A percentile compares a stretch with the other conserved stretches of the same genome.
phyloP scores from a whole-genome alignment of 768 basidiomycete species.

The Boletus sp. region DNA sequence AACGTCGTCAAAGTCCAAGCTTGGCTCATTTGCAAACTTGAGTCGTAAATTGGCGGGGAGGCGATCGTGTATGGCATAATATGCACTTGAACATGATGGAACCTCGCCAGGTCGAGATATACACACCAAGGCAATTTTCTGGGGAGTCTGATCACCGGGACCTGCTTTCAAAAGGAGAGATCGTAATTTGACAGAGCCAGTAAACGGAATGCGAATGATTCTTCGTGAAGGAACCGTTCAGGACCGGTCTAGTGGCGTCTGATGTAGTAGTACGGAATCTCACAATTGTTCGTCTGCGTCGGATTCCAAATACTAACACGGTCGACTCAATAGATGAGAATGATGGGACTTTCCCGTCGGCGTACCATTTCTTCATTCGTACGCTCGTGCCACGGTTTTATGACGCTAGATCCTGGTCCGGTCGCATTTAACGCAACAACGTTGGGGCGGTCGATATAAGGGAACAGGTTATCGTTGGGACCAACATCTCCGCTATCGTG shows the following conservation, averaged over 20 bases:
- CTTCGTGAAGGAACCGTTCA: conserved; percentile 37
- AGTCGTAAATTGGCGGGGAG: neutral
- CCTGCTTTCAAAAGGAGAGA: conserved; percentile 83
- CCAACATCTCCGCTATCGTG: conserved; percentile 48
- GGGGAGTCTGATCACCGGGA: conserved; percentile 74
- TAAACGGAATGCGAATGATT: conserved; percentile 85
- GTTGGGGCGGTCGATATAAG: conserved; percentile 75
- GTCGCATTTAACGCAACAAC: conserved; percentile 76
- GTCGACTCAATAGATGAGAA: conserved; percentile 4
- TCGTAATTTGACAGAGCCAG: conserved; percentile 80
- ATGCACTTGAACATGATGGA: neutral
- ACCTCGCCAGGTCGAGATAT: neutral
- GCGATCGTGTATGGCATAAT: neutral
- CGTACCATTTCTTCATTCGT: conserved; percentile 67
- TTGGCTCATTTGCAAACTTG: conserved; percentile 76
- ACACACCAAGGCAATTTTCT: conserved; percentile 67
- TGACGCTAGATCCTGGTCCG: conserved; percentile 51
- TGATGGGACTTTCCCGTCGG: neutral
- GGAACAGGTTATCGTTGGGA: conserved; percentile 69
- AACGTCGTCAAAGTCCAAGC: conserved; percentile 79
- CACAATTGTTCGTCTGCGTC: conserved; percentile 92
- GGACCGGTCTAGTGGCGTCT: neutral
- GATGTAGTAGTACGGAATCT: conserved; percentile 16
- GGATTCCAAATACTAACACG: conserved; percentile 72
- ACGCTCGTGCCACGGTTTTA: conserved; percentile 87